These are phyloP conservation scores for Botrytis elliptica DNA, from an alignment of 2,329 filamentous ascomycete species.

Conservation along the genomic window DNA sequence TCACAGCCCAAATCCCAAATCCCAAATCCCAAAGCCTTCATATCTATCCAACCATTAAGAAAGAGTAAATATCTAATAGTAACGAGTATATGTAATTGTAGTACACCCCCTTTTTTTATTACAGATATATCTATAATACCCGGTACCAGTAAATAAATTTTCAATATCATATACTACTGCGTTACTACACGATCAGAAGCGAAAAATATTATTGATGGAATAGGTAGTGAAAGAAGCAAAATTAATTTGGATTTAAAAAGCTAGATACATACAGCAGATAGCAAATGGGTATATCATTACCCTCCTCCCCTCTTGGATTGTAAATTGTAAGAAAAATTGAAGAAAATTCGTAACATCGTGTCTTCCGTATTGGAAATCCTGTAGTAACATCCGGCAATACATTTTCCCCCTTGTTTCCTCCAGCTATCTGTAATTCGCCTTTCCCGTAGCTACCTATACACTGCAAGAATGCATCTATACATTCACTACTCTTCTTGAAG, in stretches of 20 bases:
- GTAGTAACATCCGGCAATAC: background rate
- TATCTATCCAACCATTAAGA: too few relatives aligned
- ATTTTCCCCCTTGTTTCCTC: background rate
- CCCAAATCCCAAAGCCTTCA: too few relatives aligned
- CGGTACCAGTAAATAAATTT: background rate
- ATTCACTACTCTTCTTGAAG: background rate
- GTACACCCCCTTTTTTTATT: too few relatives aligned
- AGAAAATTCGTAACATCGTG: background rate
- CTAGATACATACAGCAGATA: background rate
- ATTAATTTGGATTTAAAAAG: background rate
- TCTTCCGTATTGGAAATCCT: background rate
- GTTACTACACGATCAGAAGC: background rate
- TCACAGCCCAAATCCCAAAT: too few relatives aligned
- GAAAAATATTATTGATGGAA: background rate
- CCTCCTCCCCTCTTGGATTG: too few relatives aligned
- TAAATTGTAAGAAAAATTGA: background rate
- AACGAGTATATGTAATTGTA: too few relatives aligned
- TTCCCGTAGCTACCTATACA: background rate
- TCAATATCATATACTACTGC: background rate
- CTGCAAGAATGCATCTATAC: background rate
- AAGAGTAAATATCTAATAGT: too few relatives aligned
- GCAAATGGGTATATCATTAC: background rate
- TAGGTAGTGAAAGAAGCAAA: background rate
- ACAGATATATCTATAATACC: too few relatives aligned
- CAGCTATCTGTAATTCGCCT: background rate